Conservation (phyloP, 345 rosid genomes). For the Jatropha curcas region DNA sequence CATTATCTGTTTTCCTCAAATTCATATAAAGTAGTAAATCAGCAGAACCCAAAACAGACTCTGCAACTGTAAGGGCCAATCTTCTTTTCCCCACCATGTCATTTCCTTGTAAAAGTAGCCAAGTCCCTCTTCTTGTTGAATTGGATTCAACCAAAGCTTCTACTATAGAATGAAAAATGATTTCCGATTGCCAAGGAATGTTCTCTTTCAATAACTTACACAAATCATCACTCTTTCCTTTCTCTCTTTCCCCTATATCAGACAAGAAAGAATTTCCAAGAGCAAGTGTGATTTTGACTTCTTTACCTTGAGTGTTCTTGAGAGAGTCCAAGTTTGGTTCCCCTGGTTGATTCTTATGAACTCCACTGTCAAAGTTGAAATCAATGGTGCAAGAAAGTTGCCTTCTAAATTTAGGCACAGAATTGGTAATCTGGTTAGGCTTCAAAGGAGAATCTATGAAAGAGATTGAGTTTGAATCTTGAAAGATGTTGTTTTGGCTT, state of each 20-base stretch:
- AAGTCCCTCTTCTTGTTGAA: constrained; percentile 38
- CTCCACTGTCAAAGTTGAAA: constrained; percentile 46
- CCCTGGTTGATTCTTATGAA: constrained; percentile 30
- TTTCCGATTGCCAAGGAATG: constrained; percentile 73
- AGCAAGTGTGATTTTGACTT: constrained; percentile 70
- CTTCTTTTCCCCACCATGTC: constrained; percentile 73
- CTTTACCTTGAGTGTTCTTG: constrained; percentile 57
- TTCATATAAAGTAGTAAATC: constrained; percentile 49
- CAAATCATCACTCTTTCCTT: constrained; percentile 32
- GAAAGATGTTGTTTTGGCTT: constrained; percentile 41
- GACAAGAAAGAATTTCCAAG: constrained; percentile 57
- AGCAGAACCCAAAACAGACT: constrained; percentile 50
- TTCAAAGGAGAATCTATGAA: constrained; percentile 46
- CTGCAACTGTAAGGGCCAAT: constrained; percentile 63
- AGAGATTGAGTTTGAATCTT: constrained; percentile 46
- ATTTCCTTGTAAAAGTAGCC: constrained; percentile 70
- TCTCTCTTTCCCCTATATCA: constrained; percentile 38
- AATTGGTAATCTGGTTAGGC: constrained; percentile 31
- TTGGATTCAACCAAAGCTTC: constrained; percentile 43
- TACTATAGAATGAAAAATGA: constrained; percentile 44
- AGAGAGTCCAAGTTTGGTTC: constrained; percentile 63
- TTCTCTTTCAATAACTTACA: constrained; percentile 51
- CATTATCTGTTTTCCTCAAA: constrained; percentile 37
- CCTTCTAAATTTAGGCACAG: constrained; percentile 63
- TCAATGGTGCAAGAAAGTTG: constrained; percentile 71